These are phyloP conservation scores for Silene noctiflora DNA, from an alignment of 179 eudicot genomes.

Conservation along the genomic window DNA sequence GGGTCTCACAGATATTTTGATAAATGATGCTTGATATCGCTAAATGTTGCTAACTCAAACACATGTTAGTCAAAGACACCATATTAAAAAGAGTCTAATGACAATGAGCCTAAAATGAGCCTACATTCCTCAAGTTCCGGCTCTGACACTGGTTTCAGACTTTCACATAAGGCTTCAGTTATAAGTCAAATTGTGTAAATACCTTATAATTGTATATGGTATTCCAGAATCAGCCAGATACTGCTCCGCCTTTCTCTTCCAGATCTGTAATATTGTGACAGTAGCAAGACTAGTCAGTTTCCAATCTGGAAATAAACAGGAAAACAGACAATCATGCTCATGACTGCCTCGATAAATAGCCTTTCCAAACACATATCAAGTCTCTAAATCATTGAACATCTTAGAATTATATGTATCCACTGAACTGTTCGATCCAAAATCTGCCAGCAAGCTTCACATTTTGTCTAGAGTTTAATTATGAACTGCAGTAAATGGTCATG, in stretches of 20 bases:
- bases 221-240: slow-evolving; percentile 87
- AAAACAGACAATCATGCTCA: neutral
- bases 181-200: slow-evolving; percentile 10
- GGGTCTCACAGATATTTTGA: no score
- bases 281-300: neutral
- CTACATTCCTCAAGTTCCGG: neutral
- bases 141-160: neutral
- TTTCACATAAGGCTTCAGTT: no score
- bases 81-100: no score
- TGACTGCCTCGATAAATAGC: neutral
- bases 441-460: no score
- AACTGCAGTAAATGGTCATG: neutral
- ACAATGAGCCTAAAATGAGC: no score
- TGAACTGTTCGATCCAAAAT: neutral
- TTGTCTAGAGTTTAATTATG: no score
- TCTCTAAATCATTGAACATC: neutral
- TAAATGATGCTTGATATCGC: no score
- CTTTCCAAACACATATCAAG: neutral
- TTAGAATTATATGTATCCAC: neutral
- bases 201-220: slow-evolving; percentile 92
- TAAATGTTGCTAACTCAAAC: no score
- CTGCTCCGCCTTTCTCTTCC: slow-evolving; percentile 97
- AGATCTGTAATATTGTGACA: slow-evolving; percentile 42
- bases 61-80: no score
- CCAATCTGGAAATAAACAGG: neutral